Percentiles rank a stretch among this genome's conserved stretches.
Conservation (phyloP, 78 protist genomes). For the Creolimax fragrantissima region DNA sequence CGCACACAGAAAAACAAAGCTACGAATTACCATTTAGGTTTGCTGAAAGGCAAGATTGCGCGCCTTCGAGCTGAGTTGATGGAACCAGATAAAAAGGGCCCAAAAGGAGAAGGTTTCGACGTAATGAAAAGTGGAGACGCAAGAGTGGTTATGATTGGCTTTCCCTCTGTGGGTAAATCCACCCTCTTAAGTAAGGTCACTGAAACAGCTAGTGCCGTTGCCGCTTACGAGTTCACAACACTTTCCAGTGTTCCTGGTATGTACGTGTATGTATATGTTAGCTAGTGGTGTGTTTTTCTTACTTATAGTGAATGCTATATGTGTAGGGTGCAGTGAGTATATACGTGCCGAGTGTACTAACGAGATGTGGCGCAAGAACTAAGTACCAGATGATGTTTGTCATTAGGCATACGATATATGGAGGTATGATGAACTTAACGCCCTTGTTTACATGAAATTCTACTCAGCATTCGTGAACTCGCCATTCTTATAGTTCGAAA, state of each 20-base stretch:
- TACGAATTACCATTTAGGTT: conserved; percentile 44
- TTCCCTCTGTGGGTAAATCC: conserved; percentile 99
- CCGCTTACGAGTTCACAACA: conserved; percentile 98
- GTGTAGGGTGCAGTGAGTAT: no score
- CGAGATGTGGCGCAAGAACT: no score
- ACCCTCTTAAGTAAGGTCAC: conserved; percentile 89
- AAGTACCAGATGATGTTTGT: no score
- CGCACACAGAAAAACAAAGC: conserved; percentile 96
- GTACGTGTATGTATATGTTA: conserved; percentile 29
- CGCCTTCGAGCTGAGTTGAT: conserved; percentile 58
- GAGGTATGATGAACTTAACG: no score
- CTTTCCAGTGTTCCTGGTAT: conserved; percentile 96
- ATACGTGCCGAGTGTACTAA: no score
- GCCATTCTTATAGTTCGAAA: no score
- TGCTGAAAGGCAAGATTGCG: conserved; percentile 88
- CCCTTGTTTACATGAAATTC: no score
- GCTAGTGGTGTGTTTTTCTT: no score
- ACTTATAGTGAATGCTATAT: no score
- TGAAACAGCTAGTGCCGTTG: conserved; percentile 71
- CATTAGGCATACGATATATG: no score
- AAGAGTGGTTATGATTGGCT: conserved; percentile 87
- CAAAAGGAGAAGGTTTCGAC: conserved; percentile 81
- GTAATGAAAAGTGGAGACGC: conserved; percentile 82
- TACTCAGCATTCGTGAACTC: no score
- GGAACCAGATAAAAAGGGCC: background rate